Evolutionary conservation across 768 basidiomycete genomes (phyloP).

Genomic region (Austroboletus festivus): DNA sequence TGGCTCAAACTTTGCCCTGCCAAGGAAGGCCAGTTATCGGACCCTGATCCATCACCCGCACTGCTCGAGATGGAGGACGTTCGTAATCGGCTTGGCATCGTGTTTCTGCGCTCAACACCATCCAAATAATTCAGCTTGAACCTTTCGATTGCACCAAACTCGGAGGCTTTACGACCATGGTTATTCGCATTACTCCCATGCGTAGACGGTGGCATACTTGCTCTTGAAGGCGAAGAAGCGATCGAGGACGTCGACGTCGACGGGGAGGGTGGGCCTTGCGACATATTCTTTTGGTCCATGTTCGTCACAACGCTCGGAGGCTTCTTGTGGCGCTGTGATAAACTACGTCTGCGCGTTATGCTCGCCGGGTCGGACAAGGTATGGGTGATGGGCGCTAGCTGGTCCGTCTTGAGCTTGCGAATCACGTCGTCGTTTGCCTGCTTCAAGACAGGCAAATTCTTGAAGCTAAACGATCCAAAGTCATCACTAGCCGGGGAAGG

Average conservation of each 20-base stretch:
- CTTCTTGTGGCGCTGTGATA: slow-evolving; percentile 79
- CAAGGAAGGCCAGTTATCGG: slow-evolving; percentile 68
- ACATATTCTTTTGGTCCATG: slow-evolving; percentile 56
- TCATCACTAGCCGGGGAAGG: slow-evolving; percentile 73
- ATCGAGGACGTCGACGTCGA: slow-evolving; percentile 90
- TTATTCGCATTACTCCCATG: slow-evolving; percentile 53
- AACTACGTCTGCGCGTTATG: slow-evolving; percentile 67
- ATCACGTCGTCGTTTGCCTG: slow-evolving; percentile 99
- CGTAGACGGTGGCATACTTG: slow-evolving; percentile 67
- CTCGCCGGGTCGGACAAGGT: slow-evolving; percentile 62
- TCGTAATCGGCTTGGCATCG: slow-evolving; percentile 84
- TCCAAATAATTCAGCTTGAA: slow-evolving; percentile 85
- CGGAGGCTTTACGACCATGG: slow-evolving; percentile 85
- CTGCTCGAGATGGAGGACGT: slow-evolving; percentile 87
- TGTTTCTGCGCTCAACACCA: slow-evolving; percentile 69
- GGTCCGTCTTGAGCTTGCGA: slow-evolving; percentile 90
- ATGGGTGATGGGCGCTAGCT: slow-evolving; percentile 74
- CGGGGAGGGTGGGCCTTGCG: slow-evolving; percentile 85
- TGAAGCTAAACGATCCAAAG: slow-evolving; percentile 97
- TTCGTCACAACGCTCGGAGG: slow-evolving; percentile 75
- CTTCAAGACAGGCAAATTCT: slow-evolving; percentile 93
- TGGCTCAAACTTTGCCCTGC: slow-evolving; percentile 51
- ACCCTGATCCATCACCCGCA: slow-evolving; percentile 73
- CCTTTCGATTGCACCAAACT: slow-evolving; percentile 81
- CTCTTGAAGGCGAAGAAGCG: slow-evolving; percentile 82